Evolutionary conservation across 2,329 filamentous ascomycete species (phyloP).

Genomic region (Xylariaceae sp.): DNA sequence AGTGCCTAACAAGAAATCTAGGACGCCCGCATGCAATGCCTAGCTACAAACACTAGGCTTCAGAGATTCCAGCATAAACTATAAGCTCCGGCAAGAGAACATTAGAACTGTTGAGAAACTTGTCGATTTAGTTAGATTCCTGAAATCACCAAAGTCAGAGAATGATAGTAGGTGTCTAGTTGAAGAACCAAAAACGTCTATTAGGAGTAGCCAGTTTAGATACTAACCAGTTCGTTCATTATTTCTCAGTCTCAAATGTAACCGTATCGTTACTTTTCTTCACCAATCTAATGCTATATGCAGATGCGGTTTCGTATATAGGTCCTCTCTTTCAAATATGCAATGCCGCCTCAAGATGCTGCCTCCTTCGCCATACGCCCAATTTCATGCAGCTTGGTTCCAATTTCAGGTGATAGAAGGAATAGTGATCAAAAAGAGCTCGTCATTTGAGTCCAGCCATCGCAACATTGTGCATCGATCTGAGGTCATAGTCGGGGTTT

Average conservation of each 20-base stretch:
- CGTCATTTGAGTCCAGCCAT: conserved; percentile 40
- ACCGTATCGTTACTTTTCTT: too few relatives aligned
- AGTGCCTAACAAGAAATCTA: too few relatives aligned
- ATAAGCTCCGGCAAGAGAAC: too few relatives aligned
- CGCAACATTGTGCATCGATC: conserved; percentile 42
- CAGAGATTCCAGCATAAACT: too few relatives aligned
- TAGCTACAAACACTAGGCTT: too few relatives aligned
- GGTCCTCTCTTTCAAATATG: conserved; percentile 18
- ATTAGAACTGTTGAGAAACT: too few relatives aligned
- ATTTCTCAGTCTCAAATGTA: too few relatives aligned
- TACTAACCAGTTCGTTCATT: conserved; percentile 16
- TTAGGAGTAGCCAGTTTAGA: conserved; percentile 9
- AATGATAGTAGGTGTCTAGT: conserved; percentile 6
- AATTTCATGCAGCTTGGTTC: conserved; percentile 32
- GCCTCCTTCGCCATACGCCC: conserved; percentile 37
- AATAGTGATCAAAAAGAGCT: conserved; percentile 20
- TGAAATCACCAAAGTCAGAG: not conserved
- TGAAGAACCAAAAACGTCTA: too few relatives aligned
- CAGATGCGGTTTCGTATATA: conserved; percentile 18
- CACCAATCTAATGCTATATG: conserved; percentile 19
- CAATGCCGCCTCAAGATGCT: conserved; percentile 20
- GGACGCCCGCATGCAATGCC: too few relatives aligned
- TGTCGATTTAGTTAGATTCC: too few relatives aligned
- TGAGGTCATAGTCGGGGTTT: conserved; percentile 36
- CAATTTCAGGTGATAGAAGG: conserved; percentile 19